phyloP scores from a whole-genome alignment of 768 basidiomycete species.

The Leccinum ochraceum region DNA sequence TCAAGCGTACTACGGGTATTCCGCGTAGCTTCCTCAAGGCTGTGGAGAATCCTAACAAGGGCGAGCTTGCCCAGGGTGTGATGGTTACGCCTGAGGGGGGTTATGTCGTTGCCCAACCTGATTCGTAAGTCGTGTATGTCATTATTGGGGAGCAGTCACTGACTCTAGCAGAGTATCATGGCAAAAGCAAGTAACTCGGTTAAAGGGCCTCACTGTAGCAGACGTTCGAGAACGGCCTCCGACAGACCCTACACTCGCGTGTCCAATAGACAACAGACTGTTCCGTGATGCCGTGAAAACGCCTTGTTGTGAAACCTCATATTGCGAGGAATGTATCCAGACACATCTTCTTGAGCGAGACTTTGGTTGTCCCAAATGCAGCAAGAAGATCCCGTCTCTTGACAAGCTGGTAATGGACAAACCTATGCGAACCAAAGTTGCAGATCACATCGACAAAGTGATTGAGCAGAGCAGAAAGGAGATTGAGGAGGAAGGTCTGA shows the following conservation, averaged over 20 bases:
- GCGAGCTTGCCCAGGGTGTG: constrained; percentile 76
- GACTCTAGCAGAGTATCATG: constrained; percentile 71
- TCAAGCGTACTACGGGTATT: constrained; percentile 98
- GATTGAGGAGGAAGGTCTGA: constrained; percentile 45
- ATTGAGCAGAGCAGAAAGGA: constrained; percentile 79
- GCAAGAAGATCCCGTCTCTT: constrained; percentile 82
- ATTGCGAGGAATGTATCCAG: constrained; percentile 98
- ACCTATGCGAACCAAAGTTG: constrained; percentile 72
- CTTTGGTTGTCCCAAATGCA: constrained; percentile 91
- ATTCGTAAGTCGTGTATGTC: constrained; percentile 63
- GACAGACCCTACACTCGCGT: constrained; percentile 75
- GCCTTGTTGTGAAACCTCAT: constrained; percentile 88
- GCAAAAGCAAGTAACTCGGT: constrained; percentile 85
- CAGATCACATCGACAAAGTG: constrained; percentile 78
- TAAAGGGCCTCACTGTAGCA: constrained; percentile 79
- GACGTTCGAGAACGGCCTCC: constrained; percentile 89
- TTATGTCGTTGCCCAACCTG: constrained; percentile 96
- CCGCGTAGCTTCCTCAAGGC: constrained; percentile 97
- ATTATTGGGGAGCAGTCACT: background rate
- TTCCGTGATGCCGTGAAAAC: constrained; percentile 94
- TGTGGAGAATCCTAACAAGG: constrained; percentile 81
- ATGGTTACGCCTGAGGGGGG: constrained; percentile 99
- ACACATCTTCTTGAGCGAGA: constrained; percentile 92
- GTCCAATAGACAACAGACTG: constrained; percentile 91
- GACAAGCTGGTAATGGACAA: constrained; percentile 86